Base-by-base conservation (phyloP, 225 moss, liverwort and hornwort species). In the Polytrichum formosum region DNA sequence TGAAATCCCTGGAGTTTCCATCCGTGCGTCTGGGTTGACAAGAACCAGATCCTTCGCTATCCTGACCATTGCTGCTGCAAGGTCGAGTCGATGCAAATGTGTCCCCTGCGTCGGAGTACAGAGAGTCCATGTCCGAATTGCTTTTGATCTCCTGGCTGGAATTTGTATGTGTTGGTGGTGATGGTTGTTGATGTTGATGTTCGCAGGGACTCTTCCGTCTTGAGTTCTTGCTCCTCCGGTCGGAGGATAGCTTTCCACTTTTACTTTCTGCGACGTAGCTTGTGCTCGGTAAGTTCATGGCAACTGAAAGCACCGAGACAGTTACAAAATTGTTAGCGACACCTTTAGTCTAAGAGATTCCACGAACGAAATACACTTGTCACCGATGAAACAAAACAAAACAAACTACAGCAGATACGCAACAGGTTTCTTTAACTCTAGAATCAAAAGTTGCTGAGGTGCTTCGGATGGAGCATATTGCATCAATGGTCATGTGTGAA, bases 1-100 rank as follows among this genome's bases (percentile, higher is more conserved):
- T 93, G 73, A 91, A 96, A 72, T 93, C 96, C 18, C 87, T 84
- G 27, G 88, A 87, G 35, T 78, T 81, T 2, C 78, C 81, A 33
- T 96, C 90, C 10, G 82, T 81, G 54, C 72, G 79, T 27, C 78
- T 54, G 37, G 22, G 16, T 5, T 65, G 64, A 8, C 28, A 21
- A 5, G 76, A 67, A 17, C 68, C 74, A 68, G 61, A 61, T 53
- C 26, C 53, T 28, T 27, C 56, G 37, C 72, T 77, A n/a, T 72
- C 66, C 26, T 53, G 31, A 64, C 76, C 82, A 72, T 82, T 82
- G 20, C 16, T 66, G 33, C 71, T 62, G 46, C 82, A 70, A 28
- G 82, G 75, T 3, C 77, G 77, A n/a, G 82, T 82, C 21, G 86
- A 86, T 53, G 81, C 76, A 69, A 86, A 73, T 3, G 82, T 80